Evolutionary conservation across 2,329 filamentous ascomycete species (phyloP).

Genomic region (Aureobasidium sp.): DNA sequence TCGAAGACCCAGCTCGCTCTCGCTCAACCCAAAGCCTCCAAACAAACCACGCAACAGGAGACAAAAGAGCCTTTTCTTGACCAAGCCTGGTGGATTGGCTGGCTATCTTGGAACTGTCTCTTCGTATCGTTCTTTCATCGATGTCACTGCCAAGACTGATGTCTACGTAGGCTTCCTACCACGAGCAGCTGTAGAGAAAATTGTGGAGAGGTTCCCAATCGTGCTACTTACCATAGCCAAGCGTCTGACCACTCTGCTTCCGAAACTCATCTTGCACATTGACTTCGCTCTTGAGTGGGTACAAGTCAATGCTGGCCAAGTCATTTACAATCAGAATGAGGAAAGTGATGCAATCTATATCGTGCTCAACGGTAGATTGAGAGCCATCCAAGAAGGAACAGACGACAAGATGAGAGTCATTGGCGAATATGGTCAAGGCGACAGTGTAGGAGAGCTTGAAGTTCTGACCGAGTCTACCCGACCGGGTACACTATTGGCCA

Average conservation of each 20-base stretch:
- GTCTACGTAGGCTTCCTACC: conserved; percentile 96
- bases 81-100: conserved; percentile 89
- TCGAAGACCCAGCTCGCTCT: background rate
- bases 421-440: conserved; percentile 92
- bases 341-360: conserved; percentile 99
- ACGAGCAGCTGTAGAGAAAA: conserved; percentile 74
- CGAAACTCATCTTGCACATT: conserved; percentile 86
- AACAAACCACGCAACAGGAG: conserved; percentile 18
- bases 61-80: conserved; percentile 68
- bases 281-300: conserved; percentile 98
- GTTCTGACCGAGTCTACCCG: conserved; percentile 90
- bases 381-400: conserved; percentile 74
- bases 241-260: conserved; percentile 79
- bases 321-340: conserved; percentile 87
- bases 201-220: conserved; percentile 87
- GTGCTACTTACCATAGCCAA: conserved; percentile 95
- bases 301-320: conserved; percentile 89
- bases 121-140: conserved; percentile 91
- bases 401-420: conserved; percentile 78
- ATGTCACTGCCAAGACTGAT: conserved; percentile 95
- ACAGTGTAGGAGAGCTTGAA: conserved; percentile 94
- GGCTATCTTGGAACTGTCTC: conserved; percentile 93
- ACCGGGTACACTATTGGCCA: conserved; percentile 89
- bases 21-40: conserved; percentile 12
- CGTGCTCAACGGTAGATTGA: conserved; percentile 84